Percentiles rank a stretch among this genome's conserved stretches.
Conservation (phyloP, 345 rosid species). For the Aurinia saxatilis region DNA sequence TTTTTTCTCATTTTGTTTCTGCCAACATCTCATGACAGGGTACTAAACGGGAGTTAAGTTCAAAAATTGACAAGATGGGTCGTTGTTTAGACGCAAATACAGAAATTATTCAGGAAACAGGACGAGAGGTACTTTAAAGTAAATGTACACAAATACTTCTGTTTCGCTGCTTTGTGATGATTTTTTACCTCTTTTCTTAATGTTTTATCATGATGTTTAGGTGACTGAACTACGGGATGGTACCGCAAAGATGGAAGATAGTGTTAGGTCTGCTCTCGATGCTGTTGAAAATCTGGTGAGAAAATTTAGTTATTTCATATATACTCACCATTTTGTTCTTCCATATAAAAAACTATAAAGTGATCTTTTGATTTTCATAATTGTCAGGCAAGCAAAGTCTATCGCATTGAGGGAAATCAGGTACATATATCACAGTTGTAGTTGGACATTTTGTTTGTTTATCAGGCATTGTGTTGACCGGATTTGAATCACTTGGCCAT, state of each 20-base stretch:
- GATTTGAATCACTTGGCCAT: not conserved
- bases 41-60: slow-evolving; percentile 54
- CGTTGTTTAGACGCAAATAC: slow-evolving; percentile 45
- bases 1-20: not conserved
- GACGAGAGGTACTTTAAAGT: slow-evolving; percentile 45
- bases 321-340: not conserved
- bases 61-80: slow-evolving; percentile 50
- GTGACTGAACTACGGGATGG: slow-evolving; percentile 44
- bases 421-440: slow-evolving; percentile 22
- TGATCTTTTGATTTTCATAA: not conserved
- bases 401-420: slow-evolving; percentile 63
- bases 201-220: slow-evolving; percentile 25
- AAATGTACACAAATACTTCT: not conserved
- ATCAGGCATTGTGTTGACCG: not conserved
- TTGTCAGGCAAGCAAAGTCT: slow-evolving; percentile 52
- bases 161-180: not conserved
- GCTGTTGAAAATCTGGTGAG: slow-evolving; percentile 74
- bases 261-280: slow-evolving; percentile 50
- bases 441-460: not conserved
- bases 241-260: slow-evolving; percentile 30
- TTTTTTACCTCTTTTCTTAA: slow-evolving; percentile 10
- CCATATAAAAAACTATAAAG: not conserved
- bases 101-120: slow-evolving; percentile 48
- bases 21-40: slow-evolving; percentile 34
- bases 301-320: not conserved